These are phyloP conservation scores for Pythium volutum DNA, from an alignment of 352 stramenopile genomes.

Conservation along the genomic window DNA sequence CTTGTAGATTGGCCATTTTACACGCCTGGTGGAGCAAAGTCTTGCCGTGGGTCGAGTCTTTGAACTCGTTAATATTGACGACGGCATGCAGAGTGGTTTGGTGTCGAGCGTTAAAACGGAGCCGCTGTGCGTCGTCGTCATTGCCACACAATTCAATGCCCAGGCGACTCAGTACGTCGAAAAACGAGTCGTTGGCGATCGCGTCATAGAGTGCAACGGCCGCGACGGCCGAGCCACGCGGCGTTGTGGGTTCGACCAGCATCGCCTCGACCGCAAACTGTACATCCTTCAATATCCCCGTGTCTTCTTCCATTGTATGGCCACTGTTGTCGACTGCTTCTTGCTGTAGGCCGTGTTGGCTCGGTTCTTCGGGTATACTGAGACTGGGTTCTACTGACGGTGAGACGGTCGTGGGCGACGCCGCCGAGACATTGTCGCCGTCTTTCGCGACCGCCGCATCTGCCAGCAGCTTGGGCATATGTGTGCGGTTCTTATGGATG, in stretches of 20 bases:
- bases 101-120: neutral
- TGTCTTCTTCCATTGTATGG: neutral
- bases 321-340: neutral
- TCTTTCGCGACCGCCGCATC: neutral
- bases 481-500: neutral
- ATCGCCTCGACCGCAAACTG: neutral
- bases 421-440: neutral
- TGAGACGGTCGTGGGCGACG: constrained; percentile 2
- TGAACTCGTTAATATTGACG: constrained; percentile 42
- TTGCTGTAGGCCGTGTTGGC: no score
- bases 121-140: constrained; percentile 14
- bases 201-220: constrained; percentile 14
- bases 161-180: constrained; percentile 12
- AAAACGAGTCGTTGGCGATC: constrained; percentile 20
- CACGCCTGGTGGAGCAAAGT: constrained; percentile 69
- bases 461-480: neutral
- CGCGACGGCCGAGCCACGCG: constrained; percentile 12
- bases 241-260: constrained; percentile 11
- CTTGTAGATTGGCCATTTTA: constrained; percentile 42
- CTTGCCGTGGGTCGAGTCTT: constrained; percentile 43
- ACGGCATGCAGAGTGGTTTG: neutral
- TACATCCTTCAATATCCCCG: no score
- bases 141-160: constrained; percentile 19
- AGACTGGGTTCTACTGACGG: neutral
- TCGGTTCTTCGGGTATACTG: no score